Evolutionary conservation across 1,139 yeast genomes (phyloP).

Genomic region (Pichia norvegensis): DNA sequence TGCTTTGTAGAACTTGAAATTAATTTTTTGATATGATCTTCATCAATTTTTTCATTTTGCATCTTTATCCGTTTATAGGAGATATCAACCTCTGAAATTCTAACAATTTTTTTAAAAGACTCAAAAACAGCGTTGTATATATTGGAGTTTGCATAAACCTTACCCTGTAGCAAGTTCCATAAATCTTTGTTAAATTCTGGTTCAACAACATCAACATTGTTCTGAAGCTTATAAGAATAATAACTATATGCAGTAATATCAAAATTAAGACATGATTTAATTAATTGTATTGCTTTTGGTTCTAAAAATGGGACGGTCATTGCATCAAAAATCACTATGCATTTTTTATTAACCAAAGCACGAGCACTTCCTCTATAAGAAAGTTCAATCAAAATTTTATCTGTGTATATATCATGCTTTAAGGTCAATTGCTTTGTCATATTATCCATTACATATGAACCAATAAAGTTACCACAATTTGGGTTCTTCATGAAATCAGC

Average conservation of each 20-base stretch:
- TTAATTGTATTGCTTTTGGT: conserved; percentile 35
- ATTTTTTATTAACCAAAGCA: conserved; percentile 32
- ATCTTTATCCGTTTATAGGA: conserved; percentile 20
- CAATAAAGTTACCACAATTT: conserved; percentile 24
- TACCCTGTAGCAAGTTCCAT: conserved; percentile 37
- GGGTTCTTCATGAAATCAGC: conserved; percentile 25
- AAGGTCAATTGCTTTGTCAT: conserved; percentile 26
- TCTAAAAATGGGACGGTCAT: conserved; percentile 22
- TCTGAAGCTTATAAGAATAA: conserved; percentile 39
- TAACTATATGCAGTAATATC: conserved; percentile 54
- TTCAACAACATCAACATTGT: conserved; percentile 13
- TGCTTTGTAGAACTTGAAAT: conserved; percentile 22
- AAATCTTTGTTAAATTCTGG: conserved; percentile 38
- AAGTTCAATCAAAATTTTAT: conserved; percentile 32
- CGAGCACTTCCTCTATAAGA: conserved; percentile 39
- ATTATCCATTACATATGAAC: conserved; percentile 26
- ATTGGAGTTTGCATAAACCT: conserved; percentile 33
- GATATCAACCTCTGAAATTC: conserved; percentile 32
- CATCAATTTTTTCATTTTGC: conserved; percentile 7
- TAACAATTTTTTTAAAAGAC: conserved; percentile 38
- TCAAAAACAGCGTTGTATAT: conserved; percentile 34
- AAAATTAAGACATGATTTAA: conserved; percentile 41
- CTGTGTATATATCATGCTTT: conserved; percentile 22
- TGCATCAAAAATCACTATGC: conserved; percentile 34
- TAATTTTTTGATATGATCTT: conserved; percentile 16